Conservation (phyloP, 2,329 filamentous ascomycete genomes). For the Chalara sp. region DNA sequence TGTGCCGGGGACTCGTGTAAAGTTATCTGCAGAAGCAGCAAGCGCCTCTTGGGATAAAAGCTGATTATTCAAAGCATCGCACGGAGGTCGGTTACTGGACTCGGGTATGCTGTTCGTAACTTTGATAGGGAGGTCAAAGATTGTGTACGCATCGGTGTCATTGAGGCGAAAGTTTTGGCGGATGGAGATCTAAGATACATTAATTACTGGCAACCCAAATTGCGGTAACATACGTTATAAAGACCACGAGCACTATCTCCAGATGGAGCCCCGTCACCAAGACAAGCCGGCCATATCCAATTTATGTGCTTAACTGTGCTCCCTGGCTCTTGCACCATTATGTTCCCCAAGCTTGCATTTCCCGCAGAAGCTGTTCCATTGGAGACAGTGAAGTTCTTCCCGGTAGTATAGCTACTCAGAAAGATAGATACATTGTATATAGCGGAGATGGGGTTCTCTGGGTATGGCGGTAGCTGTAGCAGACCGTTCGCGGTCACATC, state of each 20-base stretch:
- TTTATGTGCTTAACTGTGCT: slow-evolving; percentile 70
- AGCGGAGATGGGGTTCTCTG: slow-evolving; percentile 44
- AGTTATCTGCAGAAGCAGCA: slow-evolving; percentile 27
- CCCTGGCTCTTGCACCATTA: slow-evolving; percentile 55
- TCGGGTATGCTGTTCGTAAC: slow-evolving; percentile 57
- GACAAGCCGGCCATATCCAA: slow-evolving; percentile 65
- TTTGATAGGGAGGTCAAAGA: slow-evolving; percentile 63
- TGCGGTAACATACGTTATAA: slow-evolving; percentile 44
- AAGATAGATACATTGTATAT: slow-evolving; percentile 62
- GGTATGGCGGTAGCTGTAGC: slow-evolving; percentile 51
- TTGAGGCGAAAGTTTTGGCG: slow-evolving; percentile 65
- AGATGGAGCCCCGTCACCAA: slow-evolving; percentile 43
- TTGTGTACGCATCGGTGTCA: slow-evolving; percentile 56
- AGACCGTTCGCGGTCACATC: slow-evolving; percentile 61
- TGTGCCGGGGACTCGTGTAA: slow-evolving; percentile 22
- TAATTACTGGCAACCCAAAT: background rate
- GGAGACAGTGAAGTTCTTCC: slow-evolving; percentile 61
- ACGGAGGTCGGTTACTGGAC: slow-evolving; percentile 36
- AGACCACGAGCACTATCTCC: slow-evolving; percentile 45
- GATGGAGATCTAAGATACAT: slow-evolving; percentile 52
- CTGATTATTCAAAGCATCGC: slow-evolving; percentile 45
- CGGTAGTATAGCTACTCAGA: slow-evolving; percentile 55
- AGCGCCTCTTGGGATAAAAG: slow-evolving; percentile 41
- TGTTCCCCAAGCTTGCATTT: slow-evolving; percentile 50
- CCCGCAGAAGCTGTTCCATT: slow-evolving; percentile 49